These are phyloP conservation scores for Chlorella sorokiniana DNA, from an alignment of 139 green algal species.

Conservation along the genomic window DNA sequence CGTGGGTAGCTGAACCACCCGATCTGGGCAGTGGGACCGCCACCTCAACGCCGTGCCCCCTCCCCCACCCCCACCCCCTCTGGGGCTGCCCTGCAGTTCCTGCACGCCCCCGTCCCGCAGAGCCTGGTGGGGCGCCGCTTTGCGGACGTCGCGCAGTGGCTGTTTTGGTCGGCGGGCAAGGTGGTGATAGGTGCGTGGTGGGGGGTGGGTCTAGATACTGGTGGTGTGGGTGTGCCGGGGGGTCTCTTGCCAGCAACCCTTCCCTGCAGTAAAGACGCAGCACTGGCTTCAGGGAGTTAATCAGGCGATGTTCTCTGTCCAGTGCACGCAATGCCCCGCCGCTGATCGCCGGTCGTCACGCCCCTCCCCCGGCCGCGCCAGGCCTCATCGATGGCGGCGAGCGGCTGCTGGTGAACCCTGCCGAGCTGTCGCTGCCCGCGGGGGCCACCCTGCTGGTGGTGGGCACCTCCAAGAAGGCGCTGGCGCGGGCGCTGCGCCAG, in stretches of 20 bases:
- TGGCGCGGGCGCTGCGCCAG: constrained; percentile 43
- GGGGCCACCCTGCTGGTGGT: constrained; percentile 34
- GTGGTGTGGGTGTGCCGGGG: constrained; percentile 1
- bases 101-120: constrained; percentile 21
- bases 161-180: constrained; percentile 50
- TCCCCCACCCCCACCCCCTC: background rate
- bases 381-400: constrained; percentile 33
- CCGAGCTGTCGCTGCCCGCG: background rate
- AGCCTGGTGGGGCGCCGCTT: constrained; percentile 45
- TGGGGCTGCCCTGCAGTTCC: background rate
- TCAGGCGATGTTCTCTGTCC: background rate
- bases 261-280: no score
- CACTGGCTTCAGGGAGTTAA: no score
- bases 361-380: background rate
- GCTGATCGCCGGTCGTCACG: background rate
- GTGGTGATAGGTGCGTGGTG: constrained; percentile 50
- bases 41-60: background rate
- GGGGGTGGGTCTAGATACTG: background rate
- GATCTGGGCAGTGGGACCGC: no score
- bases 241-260: no score
- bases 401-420: constrained; percentile 35
- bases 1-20: background rate
- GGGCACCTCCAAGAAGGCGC: constrained; percentile 17
- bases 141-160: constrained; percentile 41
- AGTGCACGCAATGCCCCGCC: background rate